These are phyloP conservation scores for Quercus agrifolia DNA, from an alignment of 306 rosid species.

Conservation along the genomic window DNA sequence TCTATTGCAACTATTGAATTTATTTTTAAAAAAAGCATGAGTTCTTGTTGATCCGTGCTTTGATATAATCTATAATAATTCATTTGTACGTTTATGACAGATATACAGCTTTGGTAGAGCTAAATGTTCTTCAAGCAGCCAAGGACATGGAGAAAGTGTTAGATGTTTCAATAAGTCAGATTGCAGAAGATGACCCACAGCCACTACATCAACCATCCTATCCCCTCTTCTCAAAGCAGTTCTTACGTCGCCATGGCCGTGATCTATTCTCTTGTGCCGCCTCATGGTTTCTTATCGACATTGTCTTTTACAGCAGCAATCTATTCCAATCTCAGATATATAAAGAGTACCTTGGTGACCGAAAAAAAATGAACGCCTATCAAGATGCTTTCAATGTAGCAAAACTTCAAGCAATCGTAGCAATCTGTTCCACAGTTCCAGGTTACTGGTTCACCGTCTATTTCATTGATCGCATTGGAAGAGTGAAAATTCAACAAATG, in stretches of 20 bases:
- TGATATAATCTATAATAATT: no score
- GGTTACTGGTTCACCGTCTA: slow-evolving; percentile 67
- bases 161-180: slow-evolving; percentile 42
- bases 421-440: slow-evolving; percentile 64
- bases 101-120: slow-evolving; percentile 72
- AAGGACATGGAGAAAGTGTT: slow-evolving; percentile 73
- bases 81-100: slow-evolving; percentile 17
- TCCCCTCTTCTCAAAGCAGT: slow-evolving; percentile 45
- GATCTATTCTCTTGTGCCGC: slow-evolving; percentile 62
- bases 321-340: slow-evolving; percentile 69
- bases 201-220: slow-evolving; percentile 18
- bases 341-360: not conserved
- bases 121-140: slow-evolving; percentile 61
- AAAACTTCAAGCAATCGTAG: slow-evolving; percentile 51
- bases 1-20: no score
- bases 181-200: slow-evolving; percentile 37
- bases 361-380: not conserved
- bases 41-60: no score
- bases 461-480: slow-evolving; percentile 66
- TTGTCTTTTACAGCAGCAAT: slow-evolving; percentile 70
- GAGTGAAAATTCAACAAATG: slow-evolving; percentile 64
- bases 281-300: slow-evolving; percentile 61
- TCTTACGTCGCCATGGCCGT: slow-evolving; percentile 54
- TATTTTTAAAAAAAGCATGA: no score
- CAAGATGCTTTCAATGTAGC: slow-evolving; percentile 38